Base-by-base conservation (phyloP, 108 stramenopile species). In the Aurantiochytrium sp. region DNA sequence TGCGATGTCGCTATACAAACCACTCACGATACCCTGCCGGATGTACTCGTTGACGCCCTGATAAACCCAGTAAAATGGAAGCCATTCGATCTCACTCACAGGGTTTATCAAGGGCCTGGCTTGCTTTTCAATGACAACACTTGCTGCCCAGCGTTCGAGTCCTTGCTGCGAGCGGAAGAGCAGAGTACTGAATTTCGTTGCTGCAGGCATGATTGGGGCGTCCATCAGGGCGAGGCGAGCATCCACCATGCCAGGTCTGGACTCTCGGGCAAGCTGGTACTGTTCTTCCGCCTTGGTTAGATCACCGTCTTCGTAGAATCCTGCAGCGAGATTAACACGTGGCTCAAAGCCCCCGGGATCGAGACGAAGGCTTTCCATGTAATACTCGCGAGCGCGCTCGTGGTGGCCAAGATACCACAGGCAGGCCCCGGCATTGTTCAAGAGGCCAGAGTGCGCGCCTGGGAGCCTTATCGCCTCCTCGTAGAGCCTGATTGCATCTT, bases 41-140 rank as follows among this genome's bases (percentile, higher is more conserved):
- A 5, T 18, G 5, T 91, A 87, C 47, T 93, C 89, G 89, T 93
- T 91, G 44, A 90, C 44, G n/a, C 93, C 93, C 23, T 89, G 88
- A 60, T 92, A 94, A 5, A 45, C 59, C 23, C 92, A 60, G 73
- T 92, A 94, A 57, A 94, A 94, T 10, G 93, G 93, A 1, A 94
- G 42, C 59, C 88, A 29, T 35, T 69, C 89, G 14, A 91, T 47
- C 47, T 88, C 72, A 44, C 43, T 51, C 0, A 91, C 57, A 4
- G 90, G 88, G 25, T 89, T 42, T 5, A 49, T 58, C n/a, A 58
- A 16, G 28, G 51, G 89, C 0, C 19, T 44, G 35, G 45, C 35
- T 35, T 35, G 35, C 35, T 35, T 35, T 35, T 35, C 35, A 0
- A 35, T 35, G 35, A 35, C 2, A 4, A 49, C 1, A 2, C 1